phyloP scores from a whole-genome alignment of 140 eudicot species.

The Flaveria floridana region DNA sequence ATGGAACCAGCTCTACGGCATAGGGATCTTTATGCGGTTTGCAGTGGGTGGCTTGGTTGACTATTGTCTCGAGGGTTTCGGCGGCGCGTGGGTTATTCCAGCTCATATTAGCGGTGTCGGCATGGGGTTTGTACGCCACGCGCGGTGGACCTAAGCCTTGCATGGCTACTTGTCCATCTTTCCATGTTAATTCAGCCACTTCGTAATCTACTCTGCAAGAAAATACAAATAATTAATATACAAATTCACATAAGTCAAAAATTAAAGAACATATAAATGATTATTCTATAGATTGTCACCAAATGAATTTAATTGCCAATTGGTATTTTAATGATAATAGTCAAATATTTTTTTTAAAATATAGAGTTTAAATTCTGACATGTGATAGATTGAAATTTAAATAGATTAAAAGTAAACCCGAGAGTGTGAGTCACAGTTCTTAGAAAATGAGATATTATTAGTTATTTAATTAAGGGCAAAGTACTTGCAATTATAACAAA shows the following conservation, averaged over 20 bases:
- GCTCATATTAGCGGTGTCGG: slow-evolving; percentile 11
- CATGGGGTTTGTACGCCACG: slow-evolving; percentile 37
- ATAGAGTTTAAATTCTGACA: no score
- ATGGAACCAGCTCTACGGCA: slow-evolving; percentile 49
- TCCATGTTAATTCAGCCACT: slow-evolving; percentile 88
- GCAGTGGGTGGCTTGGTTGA: slow-evolving; percentile 62
- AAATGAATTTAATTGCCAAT: no score
- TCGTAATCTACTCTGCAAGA: slow-evolving; percentile 56
- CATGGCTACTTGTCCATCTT: slow-evolving; percentile 80
- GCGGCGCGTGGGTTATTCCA: slow-evolving; percentile 61
- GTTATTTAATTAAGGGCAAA: no score
- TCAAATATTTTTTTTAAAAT: no score
- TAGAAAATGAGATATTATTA: no score
- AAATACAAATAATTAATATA: background rate
- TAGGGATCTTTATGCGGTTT: slow-evolving; percentile 27
- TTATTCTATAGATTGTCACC: no score
- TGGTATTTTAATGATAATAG: no score
- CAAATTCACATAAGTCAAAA: background rate
- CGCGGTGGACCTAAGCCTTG: slow-evolving; percentile 70
- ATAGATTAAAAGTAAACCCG: no score
- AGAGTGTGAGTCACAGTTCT: no score
- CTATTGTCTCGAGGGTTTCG: slow-evolving; percentile 82
- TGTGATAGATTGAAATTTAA: no score
- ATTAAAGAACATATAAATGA: background rate
- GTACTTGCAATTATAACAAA: background rate